Conservation (phyloP, 208 protist genomes). For the Trypanosomatidae sp. region DNA sequence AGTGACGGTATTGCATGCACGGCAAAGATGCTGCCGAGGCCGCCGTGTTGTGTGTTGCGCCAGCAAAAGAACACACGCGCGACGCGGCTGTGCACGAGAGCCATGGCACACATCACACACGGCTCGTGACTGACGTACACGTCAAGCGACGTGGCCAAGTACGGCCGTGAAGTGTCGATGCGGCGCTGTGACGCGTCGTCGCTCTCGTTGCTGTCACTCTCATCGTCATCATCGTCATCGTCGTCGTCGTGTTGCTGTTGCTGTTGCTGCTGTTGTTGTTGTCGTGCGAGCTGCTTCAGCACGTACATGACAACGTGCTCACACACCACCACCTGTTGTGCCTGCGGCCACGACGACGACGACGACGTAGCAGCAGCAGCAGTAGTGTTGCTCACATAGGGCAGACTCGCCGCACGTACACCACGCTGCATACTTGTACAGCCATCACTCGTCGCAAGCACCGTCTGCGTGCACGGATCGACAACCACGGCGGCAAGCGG, state of each 20-base stretch:
- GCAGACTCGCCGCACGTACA: constrained; percentile 16
- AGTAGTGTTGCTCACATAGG: constrained; percentile 12
- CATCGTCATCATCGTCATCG: neutral
- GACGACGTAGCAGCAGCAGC: neutral
- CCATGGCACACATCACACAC: constrained; percentile 92
- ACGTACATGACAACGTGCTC: constrained; percentile 70
- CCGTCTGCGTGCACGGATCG: too few relatives aligned
- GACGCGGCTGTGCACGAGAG: constrained; percentile 86
- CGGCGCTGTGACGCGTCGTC: neutral
- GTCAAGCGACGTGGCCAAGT: constrained; percentile 82
- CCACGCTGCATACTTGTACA: constrained; percentile 12
- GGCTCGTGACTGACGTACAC: constrained; percentile 86
- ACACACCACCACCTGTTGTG: too few relatives aligned
- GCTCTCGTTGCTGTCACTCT: neutral
- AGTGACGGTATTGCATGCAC: constrained; percentile 68
- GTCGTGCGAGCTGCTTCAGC: constrained; percentile 25
- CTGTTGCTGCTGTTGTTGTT: neutral
- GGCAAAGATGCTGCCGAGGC: constrained; percentile 38
- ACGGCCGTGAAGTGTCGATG: constrained; percentile 15
- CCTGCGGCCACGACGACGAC: constrained; percentile 36
- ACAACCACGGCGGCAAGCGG: too few relatives aligned
- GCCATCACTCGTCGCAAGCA: constrained; percentile 1
- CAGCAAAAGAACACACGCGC: constrained; percentile 72
- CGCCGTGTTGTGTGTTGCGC: constrained; percentile 48
- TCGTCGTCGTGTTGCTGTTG: neutral